Evolutionary conservation across 2,329 filamentous ascomycete genomes (phyloP), one percentile per base, ranked within the genome.

Genomic region (Neofusicoccum ribis): DNA sequence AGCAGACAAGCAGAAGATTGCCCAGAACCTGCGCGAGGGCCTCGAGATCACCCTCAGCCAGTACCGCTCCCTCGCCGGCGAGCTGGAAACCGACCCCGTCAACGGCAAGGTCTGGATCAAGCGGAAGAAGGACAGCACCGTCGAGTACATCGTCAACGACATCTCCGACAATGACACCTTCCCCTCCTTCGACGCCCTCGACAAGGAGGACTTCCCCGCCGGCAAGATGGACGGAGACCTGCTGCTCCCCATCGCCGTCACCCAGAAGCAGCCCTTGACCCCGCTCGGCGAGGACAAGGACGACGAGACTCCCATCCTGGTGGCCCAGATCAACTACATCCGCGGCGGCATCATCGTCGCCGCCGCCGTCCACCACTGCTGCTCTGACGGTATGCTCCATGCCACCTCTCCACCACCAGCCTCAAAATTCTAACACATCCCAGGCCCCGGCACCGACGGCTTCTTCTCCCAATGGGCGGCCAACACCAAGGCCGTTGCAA

Each of bases 271-370:
- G 56, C 43, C 36, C 7, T 67, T 66, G 36, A 65, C 67, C 11
- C 58, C 67, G 2, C 46, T 65, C 0, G 69, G 69, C n/a, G 61
- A 68, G 14, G 37, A 52, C 31, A 46, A 39, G 9, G 63, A 65
- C 2, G 65, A 67, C 23, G 47, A 60, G 8, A 47, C 59, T 15
- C 51, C 49, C 20, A 41, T 69, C 17, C 65, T 71, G 15, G 68
- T 67, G 8, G 69, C 70, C 12, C 73, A 75, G 62, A 37, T 70
- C 59, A 76, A 68, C 63, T 73, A 75, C 51, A 72, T 76, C 59
- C 61, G 49, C 6, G 71, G 72, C 36, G 73, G 73, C n/a, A 43
- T 74, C 14, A 67, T 75, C 41, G 46, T 76, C 9, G 72, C 59
- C 11, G 31, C 69, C 15, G 72, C 73, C 15, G 62, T 74, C 15